These are phyloP conservation scores for Penicillium silybi DNA, from an alignment of 495 filamentous ascomycete species.

Conservation along the genomic window DNA sequence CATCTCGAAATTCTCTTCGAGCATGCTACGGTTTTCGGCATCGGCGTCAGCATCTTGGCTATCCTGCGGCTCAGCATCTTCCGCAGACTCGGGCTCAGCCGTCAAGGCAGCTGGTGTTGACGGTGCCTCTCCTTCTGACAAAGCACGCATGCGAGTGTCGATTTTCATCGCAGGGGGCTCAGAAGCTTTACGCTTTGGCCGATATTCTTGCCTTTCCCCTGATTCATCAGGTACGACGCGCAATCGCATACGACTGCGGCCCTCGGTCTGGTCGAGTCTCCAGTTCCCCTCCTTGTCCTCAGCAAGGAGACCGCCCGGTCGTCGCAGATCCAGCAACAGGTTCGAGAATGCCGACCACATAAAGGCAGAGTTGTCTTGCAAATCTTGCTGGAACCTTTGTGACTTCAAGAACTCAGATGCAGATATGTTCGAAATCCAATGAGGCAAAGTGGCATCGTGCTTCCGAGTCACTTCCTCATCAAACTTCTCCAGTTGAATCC, in stretches of 20 bases:
- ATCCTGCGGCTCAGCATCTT: conserved; percentile 21
- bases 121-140: conserved; percentile 29
- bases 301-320: conserved; percentile 75
- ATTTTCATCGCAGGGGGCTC: conserved; percentile 40
- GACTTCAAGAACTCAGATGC: conserved; percentile 87
- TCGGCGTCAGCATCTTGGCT: conserved; percentile 17
- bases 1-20: conserved; percentile 91
- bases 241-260: conserved; percentile 89
- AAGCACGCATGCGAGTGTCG: conserved; percentile 30
- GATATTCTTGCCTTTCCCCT: conserved; percentile 67
- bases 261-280: conserved; percentile 93
- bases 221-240: conserved; percentile 74
- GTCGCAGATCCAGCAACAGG: conserved; percentile 66
- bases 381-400: conserved; percentile 81
- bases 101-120: conserved; percentile 33
- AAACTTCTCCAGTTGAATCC: conserved; percentile 63
- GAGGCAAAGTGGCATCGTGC: conserved; percentile 77
- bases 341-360: conserved; percentile 67
- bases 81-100: conserved; percentile 25
- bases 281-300: conserved; percentile 64
- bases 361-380: conserved; percentile 80
- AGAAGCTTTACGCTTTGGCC: conserved; percentile 72
- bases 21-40: conserved; percentile 38
- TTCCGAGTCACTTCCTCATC: conserved; percentile 67
- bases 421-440: conserved; percentile 94